phyloP scores from a whole-genome alignment of 2,329 filamentous ascomycete genomes.

The Alternaria ventricosa region DNA sequence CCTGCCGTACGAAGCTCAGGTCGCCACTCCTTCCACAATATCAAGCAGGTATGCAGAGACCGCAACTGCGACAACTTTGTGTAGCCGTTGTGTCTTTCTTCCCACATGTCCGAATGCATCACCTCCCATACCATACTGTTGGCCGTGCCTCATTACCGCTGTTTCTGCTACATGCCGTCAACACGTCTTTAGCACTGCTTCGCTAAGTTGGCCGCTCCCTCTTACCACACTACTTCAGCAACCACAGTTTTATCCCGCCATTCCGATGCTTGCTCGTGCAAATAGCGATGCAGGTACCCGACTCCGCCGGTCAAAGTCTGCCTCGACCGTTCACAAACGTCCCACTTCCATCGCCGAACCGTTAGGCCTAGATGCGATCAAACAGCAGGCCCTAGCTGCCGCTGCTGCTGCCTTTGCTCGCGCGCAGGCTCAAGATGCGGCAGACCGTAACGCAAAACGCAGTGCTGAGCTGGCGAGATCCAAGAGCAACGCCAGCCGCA shows the following conservation, averaged over 20 bases:
- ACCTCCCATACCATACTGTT: background rate
- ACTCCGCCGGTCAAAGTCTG: constrained; percentile 48
- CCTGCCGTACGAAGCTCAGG: background rate
- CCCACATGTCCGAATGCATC: background rate
- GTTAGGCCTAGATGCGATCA: constrained; percentile 35
- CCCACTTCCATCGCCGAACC: constrained; percentile 21
- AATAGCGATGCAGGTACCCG: constrained; percentile 47
- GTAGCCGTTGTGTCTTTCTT: background rate
- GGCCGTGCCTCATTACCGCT: constrained; percentile 7
- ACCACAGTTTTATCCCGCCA: constrained; percentile 23
- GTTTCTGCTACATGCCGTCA: constrained; percentile 24
- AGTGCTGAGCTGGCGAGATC: constrained; percentile 32
- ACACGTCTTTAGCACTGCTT: constrained; percentile 30
- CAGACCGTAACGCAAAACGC: constrained; percentile 18
- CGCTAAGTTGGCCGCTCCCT: constrained; percentile 23
- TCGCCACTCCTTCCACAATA: background rate
- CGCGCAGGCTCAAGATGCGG: constrained; percentile 34
- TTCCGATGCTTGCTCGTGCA: constrained; percentile 43
- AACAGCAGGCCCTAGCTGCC: constrained; percentile 48
- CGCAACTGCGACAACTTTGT: background rate
- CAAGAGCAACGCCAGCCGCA: constrained; percentile 46
- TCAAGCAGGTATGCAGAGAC: too few species aligned
- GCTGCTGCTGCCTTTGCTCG: constrained; percentile 46
- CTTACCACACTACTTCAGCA: constrained; percentile 25
- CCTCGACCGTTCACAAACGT: constrained; percentile 39